Evolutionary conservation across 345 rosid genomes (phyloP), one percentile per base, ranked within the genome.

Genomic region (Murraya koenigii): DNA sequence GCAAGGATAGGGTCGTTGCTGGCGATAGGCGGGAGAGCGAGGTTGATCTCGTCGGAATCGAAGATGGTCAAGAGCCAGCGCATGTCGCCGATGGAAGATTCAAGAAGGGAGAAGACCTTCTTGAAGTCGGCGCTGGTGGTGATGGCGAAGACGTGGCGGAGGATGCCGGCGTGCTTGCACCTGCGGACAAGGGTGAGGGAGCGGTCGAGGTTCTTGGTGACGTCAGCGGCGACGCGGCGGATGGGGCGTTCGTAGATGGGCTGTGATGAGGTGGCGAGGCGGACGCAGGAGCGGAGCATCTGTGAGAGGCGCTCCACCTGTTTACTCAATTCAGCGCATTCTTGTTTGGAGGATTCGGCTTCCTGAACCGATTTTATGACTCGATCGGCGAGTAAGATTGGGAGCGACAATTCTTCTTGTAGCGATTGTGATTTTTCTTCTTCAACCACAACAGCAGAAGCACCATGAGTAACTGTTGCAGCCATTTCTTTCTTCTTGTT

Each of bases 1-100:
- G 91, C 91, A 25, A 91, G 86, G 49, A 88, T 89, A 0, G 95
- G 95, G 77, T 91, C 95, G 77, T 89, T 87, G 39, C 89, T 86
- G 23, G 91, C 91, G 63, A 91, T 88, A 0, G 93, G 95, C 7
- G 93, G 93, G 26, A 89, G 86, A 15, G 91, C 79, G 22, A 87
- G 79, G 69, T 75, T 35, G 75, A 79, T 75, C 1, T 82, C 90
- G 56, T 81, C 87, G 23, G 86, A 70, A 66, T 88, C 93, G 44
- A 82, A 78, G 61, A 91, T 80, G 2, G 89, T 80, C n/a, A 88
- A 73, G 1, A 88, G 78, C 95, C 95, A 91, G 19, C 56, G 82
- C 88, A 83, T 80, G 83, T 91, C 95, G 13, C 80, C 95, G 52
- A 84, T 86, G 41, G 93, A 91, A 14, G 90, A 86, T 17, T 86